These are phyloP conservation scores for Saccharomycopsis hybrid DNA, from an alignment of 1,139 yeast species.

Conservation along the genomic window DNA sequence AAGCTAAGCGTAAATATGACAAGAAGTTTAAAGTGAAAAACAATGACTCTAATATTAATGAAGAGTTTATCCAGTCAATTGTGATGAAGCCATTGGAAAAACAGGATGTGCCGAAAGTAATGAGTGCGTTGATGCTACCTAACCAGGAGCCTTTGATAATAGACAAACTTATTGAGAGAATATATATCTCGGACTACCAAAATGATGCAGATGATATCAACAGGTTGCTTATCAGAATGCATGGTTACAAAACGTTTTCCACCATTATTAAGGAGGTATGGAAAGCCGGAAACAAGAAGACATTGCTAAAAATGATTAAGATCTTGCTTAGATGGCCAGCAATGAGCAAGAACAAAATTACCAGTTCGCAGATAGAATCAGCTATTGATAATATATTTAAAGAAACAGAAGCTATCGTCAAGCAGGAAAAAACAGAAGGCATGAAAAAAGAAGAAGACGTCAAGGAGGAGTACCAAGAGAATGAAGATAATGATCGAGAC, in stretches of 20 bases:
- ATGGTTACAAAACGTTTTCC: conserved; percentile 80
- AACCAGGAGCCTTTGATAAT: conserved; percentile 65
- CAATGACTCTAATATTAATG: conserved; percentile 56
- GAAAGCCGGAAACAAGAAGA: conserved; percentile 21
- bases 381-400: conserved; percentile 44
- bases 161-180: conserved; percentile 59
- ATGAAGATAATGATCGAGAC: conserved; percentile 23
- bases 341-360: conserved; percentile 73
- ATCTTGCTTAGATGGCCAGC: conserved; percentile 72
- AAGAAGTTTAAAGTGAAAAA: conserved; percentile 38
- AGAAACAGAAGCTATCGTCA: conserved; percentile 22
- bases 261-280: conserved; percentile 44
- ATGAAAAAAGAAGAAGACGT: conserved; percentile 17
- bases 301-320: conserved; percentile 36
- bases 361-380: conserved; percentile 70
- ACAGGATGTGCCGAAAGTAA: conserved; percentile 68
- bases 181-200: conserved; percentile 49
- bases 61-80: conserved; percentile 56
- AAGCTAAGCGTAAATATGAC: conserved; percentile 41
- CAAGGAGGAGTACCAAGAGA: conserved; percentile 3
- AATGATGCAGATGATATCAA: conserved; percentile 41
- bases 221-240: conserved; percentile 54
- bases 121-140: conserved; percentile 72
- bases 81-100: conserved; percentile 46
- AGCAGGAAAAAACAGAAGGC: conserved; percentile 5